Evolutionary conservation across 179 eudicot species (phyloP).

Genomic region (Gypsophila paniculata): DNA sequence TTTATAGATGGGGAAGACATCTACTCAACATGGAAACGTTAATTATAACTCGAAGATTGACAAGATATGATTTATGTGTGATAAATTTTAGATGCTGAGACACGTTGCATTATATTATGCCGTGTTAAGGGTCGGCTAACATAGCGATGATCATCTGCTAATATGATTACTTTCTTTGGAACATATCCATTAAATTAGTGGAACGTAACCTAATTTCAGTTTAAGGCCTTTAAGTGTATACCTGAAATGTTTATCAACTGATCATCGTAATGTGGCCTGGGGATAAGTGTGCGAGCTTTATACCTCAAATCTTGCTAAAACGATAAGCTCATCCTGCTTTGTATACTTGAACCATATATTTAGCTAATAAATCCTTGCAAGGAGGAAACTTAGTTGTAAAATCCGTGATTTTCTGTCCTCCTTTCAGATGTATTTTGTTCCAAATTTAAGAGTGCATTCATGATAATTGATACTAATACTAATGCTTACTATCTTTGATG

Average conservation of each 20-base stretch:
- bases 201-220: neutral
- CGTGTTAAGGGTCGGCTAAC: neutral
- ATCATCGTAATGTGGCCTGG: neutral
- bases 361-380: neutral
- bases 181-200: neutral
- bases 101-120: neutral
- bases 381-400: neutral
- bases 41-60: too few species aligned
- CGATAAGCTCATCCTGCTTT: neutral
- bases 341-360: neutral
- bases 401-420: neutral
- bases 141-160: neutral
- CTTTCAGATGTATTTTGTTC: conserved; percentile 12
- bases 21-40: conserved; percentile 4
- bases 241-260: neutral
- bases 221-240: too few species aligned
- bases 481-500: neutral
- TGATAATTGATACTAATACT: too few species aligned
- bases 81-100: neutral
- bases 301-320: neutral
- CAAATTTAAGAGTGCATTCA: conserved; percentile 1
- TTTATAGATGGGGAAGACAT: neutral
- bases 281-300: neutral
- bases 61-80: neutral
- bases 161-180: neutral